Evolutionary conservation across 2,329 filamentous ascomycete genomes (phyloP).

Genomic region (Paraphoma sp.): DNA sequence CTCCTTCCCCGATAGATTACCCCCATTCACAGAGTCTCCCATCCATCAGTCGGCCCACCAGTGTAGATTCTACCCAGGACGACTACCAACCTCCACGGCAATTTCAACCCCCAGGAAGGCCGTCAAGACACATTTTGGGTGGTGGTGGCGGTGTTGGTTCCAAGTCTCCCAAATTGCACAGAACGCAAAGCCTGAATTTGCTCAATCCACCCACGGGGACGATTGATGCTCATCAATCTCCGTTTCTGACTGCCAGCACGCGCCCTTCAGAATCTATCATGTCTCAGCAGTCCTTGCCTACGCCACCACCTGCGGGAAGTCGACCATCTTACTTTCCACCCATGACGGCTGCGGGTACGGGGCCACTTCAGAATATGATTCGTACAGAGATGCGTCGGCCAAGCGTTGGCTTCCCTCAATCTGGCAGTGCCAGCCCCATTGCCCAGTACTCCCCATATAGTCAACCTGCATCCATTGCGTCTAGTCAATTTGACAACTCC

Average conservation of each 20-base stretch:
- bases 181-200: slow-evolving; percentile 58
- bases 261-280: slow-evolving; percentile 52
- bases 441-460: slow-evolving; percentile 53
- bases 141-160: no score
- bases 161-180: slow-evolving; percentile 59
- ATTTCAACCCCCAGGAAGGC: slow-evolving; percentile 34
- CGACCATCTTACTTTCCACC: slow-evolving; percentile 45
- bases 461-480: slow-evolving; percentile 40
- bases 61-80: slow-evolving; percentile 40
- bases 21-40: slow-evolving; percentile 42
- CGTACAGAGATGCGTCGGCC: slow-evolving; percentile 34
- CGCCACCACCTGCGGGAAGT: slow-evolving; percentile 50
- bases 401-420: slow-evolving; percentile 50
- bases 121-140: slow-evolving; percentile 57
- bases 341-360: slow-evolving; percentile 37
- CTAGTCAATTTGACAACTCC: slow-evolving; percentile 46
- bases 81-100: slow-evolving; percentile 29
- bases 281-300: slow-evolving; percentile 56
- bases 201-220: slow-evolving; percentile 54
- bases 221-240: slow-evolving; percentile 57
- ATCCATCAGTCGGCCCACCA: slow-evolving; percentile 44
- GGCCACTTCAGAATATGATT: slow-evolving; percentile 34
- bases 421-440: slow-evolving; percentile 54
- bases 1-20: slow-evolving; percentile 46
- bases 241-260: slow-evolving; percentile 53